Conservation (phyloP, 2,329 filamentous ascomycete genomes). For the Neospermospora avenae region DNA sequence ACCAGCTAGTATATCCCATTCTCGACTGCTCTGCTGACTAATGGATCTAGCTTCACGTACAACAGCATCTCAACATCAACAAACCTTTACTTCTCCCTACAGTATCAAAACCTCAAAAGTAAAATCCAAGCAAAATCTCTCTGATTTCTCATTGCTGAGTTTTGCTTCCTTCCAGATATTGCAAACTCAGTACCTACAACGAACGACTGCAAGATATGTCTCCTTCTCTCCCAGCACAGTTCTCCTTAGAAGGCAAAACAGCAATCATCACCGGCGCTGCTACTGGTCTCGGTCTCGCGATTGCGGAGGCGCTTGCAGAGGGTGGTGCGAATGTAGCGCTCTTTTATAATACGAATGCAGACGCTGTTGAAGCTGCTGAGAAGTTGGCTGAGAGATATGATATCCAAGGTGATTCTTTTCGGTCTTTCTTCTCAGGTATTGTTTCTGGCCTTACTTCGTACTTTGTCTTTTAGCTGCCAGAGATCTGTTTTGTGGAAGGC, state of each 20-base stretch:
- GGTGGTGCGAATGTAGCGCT: slow-evolving; percentile 44
- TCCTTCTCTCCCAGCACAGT: slow-evolving; percentile 29
- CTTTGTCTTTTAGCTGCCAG: too few relatives aligned
- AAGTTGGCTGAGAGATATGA: not conserved
- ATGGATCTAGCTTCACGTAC: not conserved
- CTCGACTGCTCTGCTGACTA: not conserved
- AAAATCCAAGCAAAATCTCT: not conserved
- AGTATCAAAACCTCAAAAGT: too few relatives aligned
- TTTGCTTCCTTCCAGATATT: too few relatives aligned
- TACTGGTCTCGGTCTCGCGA: slow-evolving; percentile 43
- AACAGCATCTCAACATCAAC: not conserved
- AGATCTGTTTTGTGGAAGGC: not conserved
- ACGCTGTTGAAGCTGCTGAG: not conserved
- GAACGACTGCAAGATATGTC: not conserved
- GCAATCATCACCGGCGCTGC: slow-evolving; percentile 47
- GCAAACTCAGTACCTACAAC: too few relatives aligned
- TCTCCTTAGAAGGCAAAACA: slow-evolving; percentile 45
- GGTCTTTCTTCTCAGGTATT: not conserved
- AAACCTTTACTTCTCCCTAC: too few relatives aligned
- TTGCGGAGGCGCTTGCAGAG: slow-evolving; percentile 44
- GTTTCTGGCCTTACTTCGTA: too few relatives aligned
- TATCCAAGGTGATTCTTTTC: not conserved
- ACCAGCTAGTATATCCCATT: too few relatives aligned
- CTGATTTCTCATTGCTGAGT: too few relatives aligned
- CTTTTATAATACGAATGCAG: slow-evolving; percentile 37